Percentiles rank a stretch among this genome's conserved stretches.
These are phyloP conservation scores for Mycena alexandri DNA, from an alignment of 768 basidiomycete species.

Conservation along the genomic window DNA sequence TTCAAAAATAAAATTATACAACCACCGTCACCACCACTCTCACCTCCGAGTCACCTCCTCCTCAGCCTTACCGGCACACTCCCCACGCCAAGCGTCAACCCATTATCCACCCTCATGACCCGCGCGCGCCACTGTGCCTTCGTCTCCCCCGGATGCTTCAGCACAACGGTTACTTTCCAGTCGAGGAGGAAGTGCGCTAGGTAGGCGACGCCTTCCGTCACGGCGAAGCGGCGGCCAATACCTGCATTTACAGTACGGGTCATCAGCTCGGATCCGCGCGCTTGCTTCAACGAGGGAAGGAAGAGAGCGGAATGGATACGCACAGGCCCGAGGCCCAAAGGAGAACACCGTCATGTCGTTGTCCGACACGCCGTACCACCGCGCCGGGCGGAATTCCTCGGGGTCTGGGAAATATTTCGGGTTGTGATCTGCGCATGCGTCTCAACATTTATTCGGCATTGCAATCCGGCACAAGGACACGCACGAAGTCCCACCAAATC, in stretches of 20 bases:
- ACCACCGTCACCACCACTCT: too few species aligned
- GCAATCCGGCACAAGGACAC: too few species aligned
- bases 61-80: conserved; percentile 1
- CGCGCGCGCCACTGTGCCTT: not conserved
- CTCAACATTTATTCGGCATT: too few species aligned
- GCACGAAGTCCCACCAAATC: too few species aligned
- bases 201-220: conserved; percentile 1
- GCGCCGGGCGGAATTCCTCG: conserved; percentile 51
- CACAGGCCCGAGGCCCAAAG: conserved; percentile 6
- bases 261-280: not conserved
- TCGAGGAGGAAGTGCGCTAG: not conserved
- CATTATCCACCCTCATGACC: not conserved
- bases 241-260: not conserved
- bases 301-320: not conserved
- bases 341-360: conserved; percentile 17
- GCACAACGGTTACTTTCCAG: too few species aligned
- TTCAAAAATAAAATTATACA: too few species aligned
- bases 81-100: conserved; percentile 14
- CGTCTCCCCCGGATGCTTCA: not conserved
- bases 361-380: conserved; percentile 50
- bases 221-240: conserved; percentile 1
- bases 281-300: too few species aligned
- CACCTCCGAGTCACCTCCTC: too few species aligned
- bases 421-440: too few species aligned
- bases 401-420: too few species aligned